phyloP scores from a whole-genome alignment of 345 rosid species.

The Citrus mangshanensis region DNA sequence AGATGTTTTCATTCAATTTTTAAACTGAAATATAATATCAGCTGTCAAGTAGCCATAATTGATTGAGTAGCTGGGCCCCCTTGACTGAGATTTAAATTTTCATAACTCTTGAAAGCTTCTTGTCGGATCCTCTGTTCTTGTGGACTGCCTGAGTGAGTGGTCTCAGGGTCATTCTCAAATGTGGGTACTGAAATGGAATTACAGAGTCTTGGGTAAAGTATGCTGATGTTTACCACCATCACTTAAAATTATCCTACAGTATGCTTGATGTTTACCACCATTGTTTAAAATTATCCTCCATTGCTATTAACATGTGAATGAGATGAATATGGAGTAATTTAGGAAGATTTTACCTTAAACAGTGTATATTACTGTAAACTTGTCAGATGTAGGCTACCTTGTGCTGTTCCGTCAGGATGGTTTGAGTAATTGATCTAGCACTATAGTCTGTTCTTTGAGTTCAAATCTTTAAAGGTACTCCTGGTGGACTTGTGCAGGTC shows the following conservation, averaged over 20 bases:
- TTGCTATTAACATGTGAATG: neutral
- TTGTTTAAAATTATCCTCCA: neutral
- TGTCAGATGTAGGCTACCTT: neutral
- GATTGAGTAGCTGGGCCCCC: neutral
- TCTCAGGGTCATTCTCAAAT: neutral
- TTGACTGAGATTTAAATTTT: neutral
- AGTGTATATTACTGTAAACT: neutral
- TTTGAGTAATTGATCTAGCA: neutral
- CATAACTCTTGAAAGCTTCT: neutral
- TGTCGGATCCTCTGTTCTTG: neutral
- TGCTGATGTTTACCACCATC: neutral
- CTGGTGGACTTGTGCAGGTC: slow-evolving; percentile 45
- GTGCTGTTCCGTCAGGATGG: neutral
- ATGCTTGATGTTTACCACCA: neutral
- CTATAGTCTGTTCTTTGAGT: neutral
- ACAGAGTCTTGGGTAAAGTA: neutral
- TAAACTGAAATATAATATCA: neutral
- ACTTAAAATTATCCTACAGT: neutral
- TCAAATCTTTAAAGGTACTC: neutral
- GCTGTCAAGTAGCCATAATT: neutral
- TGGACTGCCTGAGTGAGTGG: neutral
- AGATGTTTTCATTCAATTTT: neutral
- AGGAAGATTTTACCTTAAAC: neutral
- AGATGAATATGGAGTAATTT: neutral
- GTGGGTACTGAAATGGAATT: neutral